phyloP scores from a whole-genome alignment of 2,329 filamentous ascomycete species.

The Diaporthe velutina region DNA sequence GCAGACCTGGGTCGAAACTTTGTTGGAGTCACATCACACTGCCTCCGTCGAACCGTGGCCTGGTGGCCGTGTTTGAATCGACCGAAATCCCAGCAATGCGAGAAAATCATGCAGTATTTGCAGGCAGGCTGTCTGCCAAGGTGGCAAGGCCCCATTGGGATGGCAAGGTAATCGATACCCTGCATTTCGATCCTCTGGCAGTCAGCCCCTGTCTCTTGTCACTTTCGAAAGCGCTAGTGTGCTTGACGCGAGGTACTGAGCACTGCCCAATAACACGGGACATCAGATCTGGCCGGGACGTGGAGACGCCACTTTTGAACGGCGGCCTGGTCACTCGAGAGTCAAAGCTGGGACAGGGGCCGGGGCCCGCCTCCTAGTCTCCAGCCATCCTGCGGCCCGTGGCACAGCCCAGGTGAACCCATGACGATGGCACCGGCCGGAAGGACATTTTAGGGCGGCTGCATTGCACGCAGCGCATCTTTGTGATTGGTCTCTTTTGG shows the following conservation, averaged over 20 bases:
- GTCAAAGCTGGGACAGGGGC: constrained; percentile 34
- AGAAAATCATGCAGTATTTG: not conserved
- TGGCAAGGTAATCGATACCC: constrained; percentile 28
- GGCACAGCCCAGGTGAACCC: constrained; percentile 30
- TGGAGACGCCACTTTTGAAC: constrained; percentile 37
- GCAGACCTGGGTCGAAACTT: constrained; percentile 24
- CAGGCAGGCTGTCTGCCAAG: not conserved
- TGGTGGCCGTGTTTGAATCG: constrained; percentile 9
- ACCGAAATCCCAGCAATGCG: constrained; percentile 2
- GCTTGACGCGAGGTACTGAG: constrained; percentile 27
- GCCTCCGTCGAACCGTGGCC: constrained; percentile 16
- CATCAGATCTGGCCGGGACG: constrained; percentile 28
- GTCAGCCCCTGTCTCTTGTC: constrained; percentile 30
- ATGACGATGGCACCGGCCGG: constrained; percentile 34
- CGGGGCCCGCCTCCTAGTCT: constrained; percentile 27
- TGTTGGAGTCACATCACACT: constrained; percentile 26
- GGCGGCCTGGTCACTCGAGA: constrained; percentile 23
- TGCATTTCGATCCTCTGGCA: constrained; percentile 31
- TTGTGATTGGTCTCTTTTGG: constrained; percentile 22
- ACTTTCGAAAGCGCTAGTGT: not conserved
- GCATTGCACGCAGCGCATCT: not conserved
- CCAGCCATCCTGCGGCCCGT: constrained; percentile 41
- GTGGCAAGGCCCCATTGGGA: constrained; percentile 17
- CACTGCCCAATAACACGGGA: constrained; percentile 24
- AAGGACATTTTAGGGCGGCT: constrained; percentile 14